phyloP scores from a whole-genome alignment of 2,329 filamentous ascomycete genomes.

The Emergomyces orientalis region DNA sequence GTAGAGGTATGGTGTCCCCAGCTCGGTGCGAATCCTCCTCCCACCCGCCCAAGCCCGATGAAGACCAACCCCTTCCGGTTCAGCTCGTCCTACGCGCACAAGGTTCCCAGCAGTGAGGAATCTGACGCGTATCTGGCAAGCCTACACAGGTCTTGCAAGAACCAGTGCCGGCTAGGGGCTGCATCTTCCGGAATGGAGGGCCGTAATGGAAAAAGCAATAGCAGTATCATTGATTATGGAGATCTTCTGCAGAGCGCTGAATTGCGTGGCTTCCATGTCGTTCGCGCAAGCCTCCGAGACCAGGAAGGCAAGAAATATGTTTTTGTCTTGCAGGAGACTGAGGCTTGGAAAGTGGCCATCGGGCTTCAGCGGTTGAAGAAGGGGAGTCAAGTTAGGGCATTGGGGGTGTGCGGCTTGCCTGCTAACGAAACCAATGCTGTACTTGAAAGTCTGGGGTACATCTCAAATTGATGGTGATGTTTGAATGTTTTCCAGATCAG shows the following conservation, averaged over 20 bases:
- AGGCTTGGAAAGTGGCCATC: constrained; percentile 54
- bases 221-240: constrained; percentile 18
- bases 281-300: constrained; percentile 51
- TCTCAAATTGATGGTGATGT: constrained; percentile 16
- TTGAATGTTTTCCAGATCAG: not conserved
- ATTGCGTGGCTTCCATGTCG: constrained; percentile 43
- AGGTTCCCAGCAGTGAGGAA: constrained; percentile 52
- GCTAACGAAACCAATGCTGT: constrained; percentile 35
- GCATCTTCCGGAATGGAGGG: constrained; percentile 26
- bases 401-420: constrained; percentile 47
- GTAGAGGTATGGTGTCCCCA: constrained; percentile 79
- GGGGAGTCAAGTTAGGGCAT: constrained; percentile 46
- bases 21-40: constrained; percentile 39
- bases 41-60: constrained; percentile 16
- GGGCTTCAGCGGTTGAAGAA: constrained; percentile 49
- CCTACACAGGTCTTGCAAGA: constrained; percentile 56
- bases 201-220: constrained; percentile 17
- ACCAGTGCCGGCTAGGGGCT: constrained; percentile 47
- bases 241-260: constrained; percentile 33
- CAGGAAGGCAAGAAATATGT: constrained; percentile 53
- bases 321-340: constrained; percentile 50
- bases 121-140: constrained; percentile 56
- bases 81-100: constrained; percentile 41
- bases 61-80: constrained; percentile 33
- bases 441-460: constrained; percentile 33